A percentile compares a stretch with the other conserved stretches of the same genome.
Evolutionary conservation across 352 stramenopile species (phyloP).

Genomic region (Phytophthora brassicae): DNA sequence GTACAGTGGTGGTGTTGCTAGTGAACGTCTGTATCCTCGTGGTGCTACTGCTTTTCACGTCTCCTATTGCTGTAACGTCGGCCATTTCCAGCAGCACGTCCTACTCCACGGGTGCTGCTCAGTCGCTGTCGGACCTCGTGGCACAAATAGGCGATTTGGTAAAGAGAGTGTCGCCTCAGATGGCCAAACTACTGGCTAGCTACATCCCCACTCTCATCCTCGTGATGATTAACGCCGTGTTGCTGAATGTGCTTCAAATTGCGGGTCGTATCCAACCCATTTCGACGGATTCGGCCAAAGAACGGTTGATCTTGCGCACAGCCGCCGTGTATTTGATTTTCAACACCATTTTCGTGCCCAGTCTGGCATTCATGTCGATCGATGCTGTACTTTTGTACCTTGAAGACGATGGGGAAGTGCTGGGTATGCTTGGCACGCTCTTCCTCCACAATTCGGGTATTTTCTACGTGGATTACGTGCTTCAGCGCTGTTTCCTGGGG

Average conservation of each 20-base stretch:
- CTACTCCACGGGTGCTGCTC: constrained; percentile 59
- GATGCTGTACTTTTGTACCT: constrained; percentile 81
- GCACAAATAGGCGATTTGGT: constrained; percentile 57
- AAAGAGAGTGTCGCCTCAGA: constrained; percentile 67
- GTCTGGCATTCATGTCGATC: constrained; percentile 86
- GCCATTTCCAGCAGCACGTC: constrained; percentile 74
- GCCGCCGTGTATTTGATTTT: constrained; percentile 85
- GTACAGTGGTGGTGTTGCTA: constrained; percentile 64
- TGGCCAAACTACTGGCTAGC: constrained; percentile 76
- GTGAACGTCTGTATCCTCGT: constrained; percentile 79
- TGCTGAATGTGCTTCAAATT: constrained; percentile 84
- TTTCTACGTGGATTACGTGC: constrained; percentile 88
- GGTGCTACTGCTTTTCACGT: constrained; percentile 83
- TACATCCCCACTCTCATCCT: constrained; percentile 87
- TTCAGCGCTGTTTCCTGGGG: constrained; percentile 82
- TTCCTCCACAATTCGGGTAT: constrained; percentile 89
- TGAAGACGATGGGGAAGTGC: constrained; percentile 66
- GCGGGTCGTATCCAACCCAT: constrained; percentile 84
- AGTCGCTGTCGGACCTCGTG: constrained; percentile 71
- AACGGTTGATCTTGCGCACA: constrained; percentile 78
- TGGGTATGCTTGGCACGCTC: constrained; percentile 80
- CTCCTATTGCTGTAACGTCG: constrained; percentile 79
- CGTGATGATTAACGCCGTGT: constrained; percentile 85
- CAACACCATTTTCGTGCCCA: constrained; percentile 88
- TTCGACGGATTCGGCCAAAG: constrained; percentile 83